Conservation (phyloP, 2,329 filamentous ascomycete species). For the Neoarthrinium moseri region DNA sequence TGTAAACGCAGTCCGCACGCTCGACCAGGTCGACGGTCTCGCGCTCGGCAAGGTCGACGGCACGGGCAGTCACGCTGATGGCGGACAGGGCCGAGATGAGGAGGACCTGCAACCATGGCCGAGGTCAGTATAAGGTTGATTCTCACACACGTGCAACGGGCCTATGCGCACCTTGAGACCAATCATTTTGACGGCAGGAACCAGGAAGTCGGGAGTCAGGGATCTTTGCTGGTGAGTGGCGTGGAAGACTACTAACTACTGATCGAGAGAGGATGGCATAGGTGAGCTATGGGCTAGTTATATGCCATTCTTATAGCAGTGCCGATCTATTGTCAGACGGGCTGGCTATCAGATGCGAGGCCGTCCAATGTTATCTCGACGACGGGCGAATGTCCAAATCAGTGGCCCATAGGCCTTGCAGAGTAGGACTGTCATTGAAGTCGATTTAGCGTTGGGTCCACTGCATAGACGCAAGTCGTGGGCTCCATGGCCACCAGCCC, state of each 20-base stretch:
- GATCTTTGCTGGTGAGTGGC: conserved; percentile 9
- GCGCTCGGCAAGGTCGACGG: conserved; percentile 14
- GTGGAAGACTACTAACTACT: too few species aligned
- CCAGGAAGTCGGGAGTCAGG: neutral
- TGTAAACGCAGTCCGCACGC: conserved; percentile 29
- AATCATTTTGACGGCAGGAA: conserved; percentile 1
- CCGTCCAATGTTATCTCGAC: neutral
- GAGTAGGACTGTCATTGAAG: neutral
- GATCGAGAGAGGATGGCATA: too few species aligned
- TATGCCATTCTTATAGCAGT: too few species aligned
- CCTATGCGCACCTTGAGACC: neutral
- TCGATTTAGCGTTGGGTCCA: conserved; percentile 5
- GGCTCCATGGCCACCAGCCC: too few species aligned
- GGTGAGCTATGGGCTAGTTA: too few species aligned
- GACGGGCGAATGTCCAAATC: conserved; percentile 2
- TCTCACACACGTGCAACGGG: neutral
- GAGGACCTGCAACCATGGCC: conserved; percentile 10
- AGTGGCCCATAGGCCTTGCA: neutral
- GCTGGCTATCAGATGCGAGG: too few species aligned
- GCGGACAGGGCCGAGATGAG: conserved; percentile 19
- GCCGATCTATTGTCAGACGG: too few species aligned
- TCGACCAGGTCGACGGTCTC: conserved; percentile 12
- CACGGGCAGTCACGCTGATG: conserved; percentile 17
- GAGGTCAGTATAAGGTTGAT: neutral
- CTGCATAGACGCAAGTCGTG: too few species aligned